Evolutionary conservation across 1,139 yeast genomes (phyloP).

Genomic region (Debaryomyces nepalensis): DNA sequence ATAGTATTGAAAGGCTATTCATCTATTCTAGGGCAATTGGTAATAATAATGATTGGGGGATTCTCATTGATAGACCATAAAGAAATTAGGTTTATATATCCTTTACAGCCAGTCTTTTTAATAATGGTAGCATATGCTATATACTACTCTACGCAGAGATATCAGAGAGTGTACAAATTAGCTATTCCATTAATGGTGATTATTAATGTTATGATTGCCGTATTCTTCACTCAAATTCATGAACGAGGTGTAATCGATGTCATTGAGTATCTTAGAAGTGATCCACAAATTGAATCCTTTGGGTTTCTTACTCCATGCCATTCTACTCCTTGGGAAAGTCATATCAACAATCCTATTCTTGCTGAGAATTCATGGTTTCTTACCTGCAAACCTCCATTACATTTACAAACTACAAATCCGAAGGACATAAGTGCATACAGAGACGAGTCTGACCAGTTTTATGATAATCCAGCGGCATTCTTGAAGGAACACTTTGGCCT

Average conservation of each 20-base stretch:
- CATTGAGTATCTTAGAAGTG: conserved; percentile 53
- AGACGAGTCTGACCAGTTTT: conserved; percentile 88
- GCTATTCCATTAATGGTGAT: conserved; percentile 9
- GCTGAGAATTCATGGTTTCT: conserved; percentile 63
- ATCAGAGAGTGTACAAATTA: conserved; percentile 10
- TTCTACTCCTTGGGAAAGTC: conserved; percentile 94
- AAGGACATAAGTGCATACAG: conserved; percentile 51
- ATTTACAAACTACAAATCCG: conserved; percentile 26
- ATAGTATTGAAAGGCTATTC: conserved; percentile 14
- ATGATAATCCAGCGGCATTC: conserved; percentile 63
- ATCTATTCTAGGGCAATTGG: conserved; percentile 28
- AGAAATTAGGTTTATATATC: conserved; percentile 90
- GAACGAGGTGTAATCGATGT: conserved; percentile 87
- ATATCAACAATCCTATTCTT: conserved; percentile 63
- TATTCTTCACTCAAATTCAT: conserved; percentile 64
- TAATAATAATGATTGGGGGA: conserved; percentile 47
- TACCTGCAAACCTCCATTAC: conserved; percentile 91
- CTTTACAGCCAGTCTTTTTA: conserved; percentile 76
- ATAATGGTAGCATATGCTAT: conserved; percentile 21
- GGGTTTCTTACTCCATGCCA: conserved; percentile 95
- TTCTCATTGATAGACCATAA: conserved; percentile 80
- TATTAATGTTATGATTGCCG: conserved; percentile 50
- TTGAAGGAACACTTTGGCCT: conserved; percentile 32
- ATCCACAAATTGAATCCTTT: conserved; percentile 50
- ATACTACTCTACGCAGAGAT: conserved; percentile 6